phyloP scores from a whole-genome alignment of 306 rosid genomes.

The Trifolium subterraneum region DNA sequence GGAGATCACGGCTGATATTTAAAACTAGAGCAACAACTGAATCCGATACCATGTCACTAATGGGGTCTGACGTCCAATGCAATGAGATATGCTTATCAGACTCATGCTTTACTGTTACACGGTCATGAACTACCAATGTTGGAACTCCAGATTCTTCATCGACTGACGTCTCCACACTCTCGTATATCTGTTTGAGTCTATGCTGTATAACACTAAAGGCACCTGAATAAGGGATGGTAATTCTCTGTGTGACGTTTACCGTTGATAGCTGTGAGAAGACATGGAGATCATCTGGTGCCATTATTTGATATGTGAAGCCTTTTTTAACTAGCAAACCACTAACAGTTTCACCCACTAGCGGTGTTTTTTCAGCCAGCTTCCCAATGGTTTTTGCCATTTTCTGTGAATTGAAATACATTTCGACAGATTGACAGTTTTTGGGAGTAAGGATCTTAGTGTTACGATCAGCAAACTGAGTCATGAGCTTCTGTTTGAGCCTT shows the following conservation, averaged over 20 bases:
- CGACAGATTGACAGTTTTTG: slow-evolving; percentile 89
- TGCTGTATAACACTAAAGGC: slow-evolving; percentile 67
- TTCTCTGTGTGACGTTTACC: slow-evolving; percentile 76
- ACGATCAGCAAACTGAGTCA: slow-evolving; percentile 77
- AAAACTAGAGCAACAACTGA: slow-evolving; percentile 81
- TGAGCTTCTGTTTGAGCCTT: slow-evolving; percentile 91
- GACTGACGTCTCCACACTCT: slow-evolving; percentile 71
- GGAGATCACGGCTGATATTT: slow-evolving; percentile 73
- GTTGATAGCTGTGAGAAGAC: slow-evolving; percentile 90
- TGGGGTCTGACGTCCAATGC: slow-evolving; percentile 91
- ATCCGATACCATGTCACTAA: slow-evolving; percentile 90
- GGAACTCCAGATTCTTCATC: slow-evolving; percentile 85
- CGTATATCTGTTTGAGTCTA: slow-evolving; percentile 77
- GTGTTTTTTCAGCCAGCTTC: slow-evolving; percentile 78
- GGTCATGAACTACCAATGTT: slow-evolving; percentile 73
- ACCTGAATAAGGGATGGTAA: slow-evolving; percentile 81
- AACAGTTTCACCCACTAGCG: slow-evolving; percentile 72
- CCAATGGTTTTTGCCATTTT: slow-evolving; percentile 95
- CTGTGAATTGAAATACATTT: slow-evolving; percentile 92
- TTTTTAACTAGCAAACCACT: slow-evolving; percentile 87
- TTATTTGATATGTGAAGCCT: slow-evolving; percentile 92
- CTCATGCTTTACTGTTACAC: slow-evolving; percentile 78
- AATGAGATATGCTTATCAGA: slow-evolving; percentile 84
- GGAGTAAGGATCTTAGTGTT: slow-evolving; percentile 87
- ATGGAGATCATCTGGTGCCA: slow-evolving; percentile 94